These are phyloP conservation scores for Phaeosphaeriaceae sp. DNA, from an alignment of 2,329 filamentous ascomycete genomes.

Conservation along the genomic window DNA sequence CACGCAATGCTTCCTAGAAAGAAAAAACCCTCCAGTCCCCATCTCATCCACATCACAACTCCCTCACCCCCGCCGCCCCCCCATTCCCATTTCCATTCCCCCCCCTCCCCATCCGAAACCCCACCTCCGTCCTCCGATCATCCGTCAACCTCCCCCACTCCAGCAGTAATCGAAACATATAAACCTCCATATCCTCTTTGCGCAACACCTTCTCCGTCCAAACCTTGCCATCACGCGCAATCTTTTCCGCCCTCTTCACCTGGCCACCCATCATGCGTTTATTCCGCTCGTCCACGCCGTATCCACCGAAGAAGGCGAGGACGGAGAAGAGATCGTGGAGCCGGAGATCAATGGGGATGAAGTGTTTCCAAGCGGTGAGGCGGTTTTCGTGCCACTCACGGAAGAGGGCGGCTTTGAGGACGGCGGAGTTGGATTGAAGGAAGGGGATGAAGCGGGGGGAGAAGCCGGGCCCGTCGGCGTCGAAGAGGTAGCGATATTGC, in stretches of 20 bases:
- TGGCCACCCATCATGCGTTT: constrained; percentile 35
- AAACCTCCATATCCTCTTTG: constrained; percentile 74
- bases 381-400: constrained; percentile 80
- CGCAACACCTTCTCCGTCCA: constrained; percentile 54
- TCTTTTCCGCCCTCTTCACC: constrained; percentile 37
- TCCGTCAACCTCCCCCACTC: constrained; percentile 64
- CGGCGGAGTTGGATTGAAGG: constrained; percentile 69
- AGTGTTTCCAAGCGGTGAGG: constrained; percentile 78
- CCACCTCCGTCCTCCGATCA: constrained; percentile 42
- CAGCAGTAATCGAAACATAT: constrained; percentile 76
- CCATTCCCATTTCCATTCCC: constrained; percentile 6
- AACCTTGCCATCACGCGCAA: constrained; percentile 40
- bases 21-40: too few relatives aligned
- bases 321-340: constrained; percentile 77
- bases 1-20: too few relatives aligned
- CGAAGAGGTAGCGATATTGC: constrained; percentile 72
- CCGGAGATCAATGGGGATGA: constrained; percentile 76
- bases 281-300: constrained; percentile 29
- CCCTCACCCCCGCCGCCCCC: background rate
- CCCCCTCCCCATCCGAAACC: constrained; percentile 35
- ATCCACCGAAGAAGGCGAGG: constrained; percentile 69
- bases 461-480: constrained; percentile 72
- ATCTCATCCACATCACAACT: background rate
- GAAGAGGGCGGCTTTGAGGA: constrained; percentile 75
- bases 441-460: constrained; percentile 70